Percentiles rank a stretch among this genome's conserved stretches.
Conservation (phyloP, 2,329 filamentous ascomycete species). For the Fusarium illudens region DNA sequence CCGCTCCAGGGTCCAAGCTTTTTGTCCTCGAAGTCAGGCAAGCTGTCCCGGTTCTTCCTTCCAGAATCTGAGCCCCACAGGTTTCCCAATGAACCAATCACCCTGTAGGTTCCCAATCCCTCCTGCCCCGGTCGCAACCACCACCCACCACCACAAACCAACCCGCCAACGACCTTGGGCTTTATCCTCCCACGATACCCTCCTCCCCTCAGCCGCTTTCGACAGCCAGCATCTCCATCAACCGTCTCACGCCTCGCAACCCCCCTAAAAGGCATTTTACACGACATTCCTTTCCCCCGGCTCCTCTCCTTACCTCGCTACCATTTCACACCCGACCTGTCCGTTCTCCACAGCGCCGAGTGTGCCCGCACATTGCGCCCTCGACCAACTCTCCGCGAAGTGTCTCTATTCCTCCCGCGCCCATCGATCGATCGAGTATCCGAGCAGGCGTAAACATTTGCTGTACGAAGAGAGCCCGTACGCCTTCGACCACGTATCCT, state of each 20-base stretch:
- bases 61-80: constrained; percentile 27
- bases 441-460: constrained; percentile 1
- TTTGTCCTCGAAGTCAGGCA: constrained; percentile 15
- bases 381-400: constrained; percentile 21
- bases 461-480: neutral
- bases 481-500: neutral
- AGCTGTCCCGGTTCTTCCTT: constrained; percentile 30
- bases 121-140: constrained; percentile 36
- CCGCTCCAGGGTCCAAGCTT: constrained; percentile 29
- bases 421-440: constrained; percentile 12
- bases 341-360: constrained; percentile 6
- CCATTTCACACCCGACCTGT: constrained; percentile 1
- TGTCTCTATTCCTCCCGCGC: constrained; percentile 22
- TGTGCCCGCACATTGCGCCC: constrained; percentile 34
- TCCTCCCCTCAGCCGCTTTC: constrained; percentile 8
- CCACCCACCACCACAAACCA: constrained; percentile 32
- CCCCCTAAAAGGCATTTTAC: neutral
- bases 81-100: constrained; percentile 29
- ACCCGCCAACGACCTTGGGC: constrained; percentile 33
- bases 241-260: neutral
- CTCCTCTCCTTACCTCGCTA: neutral
- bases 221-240: neutral
- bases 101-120: constrained; percentile 23
- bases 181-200: constrained; percentile 24
- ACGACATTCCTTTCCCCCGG: constrained; percentile 1